A percentile compares a stretch with the other conserved stretches of the same genome.
phyloP scores from a whole-genome alignment of 441 rosid species.

The Capsella rubella region DNA sequence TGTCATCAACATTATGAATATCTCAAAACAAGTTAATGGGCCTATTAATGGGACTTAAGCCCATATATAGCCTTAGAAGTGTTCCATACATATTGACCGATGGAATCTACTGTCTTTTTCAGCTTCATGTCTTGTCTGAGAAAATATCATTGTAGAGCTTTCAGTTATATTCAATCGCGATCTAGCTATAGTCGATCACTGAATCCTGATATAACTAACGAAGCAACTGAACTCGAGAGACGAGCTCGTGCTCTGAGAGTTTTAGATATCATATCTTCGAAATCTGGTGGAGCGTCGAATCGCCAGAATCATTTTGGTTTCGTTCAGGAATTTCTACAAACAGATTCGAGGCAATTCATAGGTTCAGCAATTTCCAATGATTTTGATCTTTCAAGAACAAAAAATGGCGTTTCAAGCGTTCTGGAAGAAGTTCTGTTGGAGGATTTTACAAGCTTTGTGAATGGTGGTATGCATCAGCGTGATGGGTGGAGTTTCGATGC shows the following conservation, averaged over 20 bases:
- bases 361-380: constrained; percentile 31
- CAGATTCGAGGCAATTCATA: constrained; percentile 41
- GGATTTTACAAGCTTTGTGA: constrained; percentile 34
- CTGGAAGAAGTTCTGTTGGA: constrained; percentile 49
- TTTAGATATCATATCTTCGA: constrained; percentile 55
- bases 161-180: constrained; percentile 28
- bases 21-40: neutral
- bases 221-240: constrained; percentile 40
- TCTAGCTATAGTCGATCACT: constrained; percentile 40
- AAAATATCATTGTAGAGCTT: constrained; percentile 18
- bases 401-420: constrained; percentile 31
- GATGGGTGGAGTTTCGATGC: constrained; percentile 47
- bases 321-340: constrained; percentile 59
- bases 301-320: constrained; percentile 59
- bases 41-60: neutral
- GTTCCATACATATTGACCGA: neutral
- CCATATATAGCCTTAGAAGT: neutral
- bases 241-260: constrained; percentile 58
- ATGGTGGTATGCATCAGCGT: constrained; percentile 16
- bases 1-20: neutral
- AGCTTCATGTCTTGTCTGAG: constrained; percentile 46
- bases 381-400: constrained; percentile 27
- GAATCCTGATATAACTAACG: constrained; percentile 43
- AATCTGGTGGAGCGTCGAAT: constrained; percentile 25
- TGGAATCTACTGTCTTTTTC: neutral